Evolutionary conservation across 768 basidiomycete genomes (phyloP).

Genomic region (Cubamyces lactineus): DNA sequence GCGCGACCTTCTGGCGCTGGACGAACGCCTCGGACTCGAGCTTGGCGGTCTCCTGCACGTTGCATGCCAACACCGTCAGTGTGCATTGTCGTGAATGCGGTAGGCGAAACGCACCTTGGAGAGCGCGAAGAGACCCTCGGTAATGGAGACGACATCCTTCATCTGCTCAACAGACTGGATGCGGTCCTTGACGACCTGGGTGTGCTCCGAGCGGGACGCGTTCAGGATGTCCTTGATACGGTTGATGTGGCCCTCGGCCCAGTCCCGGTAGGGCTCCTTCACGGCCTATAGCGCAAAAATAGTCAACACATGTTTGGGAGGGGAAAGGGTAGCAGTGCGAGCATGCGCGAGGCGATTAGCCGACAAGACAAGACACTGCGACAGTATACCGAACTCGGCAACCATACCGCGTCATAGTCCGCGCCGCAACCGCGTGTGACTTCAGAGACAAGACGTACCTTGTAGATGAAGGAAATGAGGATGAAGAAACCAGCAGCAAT

Average conservation of each 20-base stretch:
- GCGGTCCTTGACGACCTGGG: slow-evolving; percentile 89
- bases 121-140: slow-evolving; percentile 85
- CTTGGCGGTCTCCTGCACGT: slow-evolving; percentile 80
- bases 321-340: background rate
- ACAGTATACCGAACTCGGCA: no score
- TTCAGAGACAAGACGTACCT: slow-evolving; percentile 49
- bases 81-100: background rate
- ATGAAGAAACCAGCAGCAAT: slow-evolving; percentile 83
- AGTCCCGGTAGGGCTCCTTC: slow-evolving; percentile 87
- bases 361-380: no score
- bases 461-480: slow-evolving; percentile 80
- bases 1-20: slow-evolving; percentile 83
- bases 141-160: slow-evolving; percentile 94
- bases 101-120: slow-evolving; percentile 68
- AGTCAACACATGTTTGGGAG: background rate
- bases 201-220: slow-evolving; percentile 84
- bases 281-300: slow-evolving; percentile 52
- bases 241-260: slow-evolving; percentile 88
- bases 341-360: no score
- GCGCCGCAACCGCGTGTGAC: no score
- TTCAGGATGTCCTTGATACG: slow-evolving; percentile 83
- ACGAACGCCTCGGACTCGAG: slow-evolving; percentile 90
- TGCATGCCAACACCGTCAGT: background rate
- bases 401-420: no score
- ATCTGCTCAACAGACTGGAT: slow-evolving; percentile 90